phyloP scores from a whole-genome alignment of 208 protist genomes.

The Crithidia expoeki region DNA sequence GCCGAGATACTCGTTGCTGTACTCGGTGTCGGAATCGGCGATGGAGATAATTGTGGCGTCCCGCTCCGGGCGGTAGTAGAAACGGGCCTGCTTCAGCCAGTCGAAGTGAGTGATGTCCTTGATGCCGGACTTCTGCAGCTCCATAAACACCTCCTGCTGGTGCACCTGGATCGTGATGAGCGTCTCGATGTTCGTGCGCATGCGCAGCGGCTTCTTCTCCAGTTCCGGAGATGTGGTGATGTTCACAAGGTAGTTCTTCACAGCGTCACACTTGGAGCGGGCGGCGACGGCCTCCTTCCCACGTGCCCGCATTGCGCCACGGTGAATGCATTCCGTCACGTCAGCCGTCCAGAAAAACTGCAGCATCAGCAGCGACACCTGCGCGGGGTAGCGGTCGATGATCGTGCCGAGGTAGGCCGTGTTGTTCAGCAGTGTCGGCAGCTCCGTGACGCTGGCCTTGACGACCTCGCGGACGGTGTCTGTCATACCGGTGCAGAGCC shows the following conservation, averaged over 20 bases:
- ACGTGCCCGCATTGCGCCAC: slow-evolving; percentile 79
- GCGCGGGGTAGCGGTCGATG: slow-evolving; percentile 94
- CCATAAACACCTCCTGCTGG: slow-evolving; percentile 95
- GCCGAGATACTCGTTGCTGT: slow-evolving; percentile 96
- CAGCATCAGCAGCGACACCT: slow-evolving; percentile 95
- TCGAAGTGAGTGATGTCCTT: slow-evolving; percentile 93
- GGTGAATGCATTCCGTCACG: slow-evolving; percentile 93
- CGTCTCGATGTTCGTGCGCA: slow-evolving; percentile 95
- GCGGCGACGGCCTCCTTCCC: slow-evolving; percentile 77
- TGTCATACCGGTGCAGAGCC: slow-evolving; percentile 92
- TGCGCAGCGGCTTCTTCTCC: slow-evolving; percentile 83
- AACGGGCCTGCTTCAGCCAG: slow-evolving; percentile 94
- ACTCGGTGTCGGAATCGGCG: slow-evolving; percentile 94
- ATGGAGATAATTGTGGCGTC: slow-evolving; percentile 94
- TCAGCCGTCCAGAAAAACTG: slow-evolving; percentile 97
- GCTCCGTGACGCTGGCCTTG: slow-evolving; percentile 88
- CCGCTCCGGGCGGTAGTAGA: slow-evolving; percentile 93
- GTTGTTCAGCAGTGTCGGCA: slow-evolving; percentile 84
- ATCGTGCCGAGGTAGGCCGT: slow-evolving; percentile 90
- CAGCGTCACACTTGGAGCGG: slow-evolving; percentile 83
- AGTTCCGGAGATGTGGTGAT: slow-evolving; percentile 90
- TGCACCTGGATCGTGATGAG: slow-evolving; percentile 96
- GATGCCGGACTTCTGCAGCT: slow-evolving; percentile 88
- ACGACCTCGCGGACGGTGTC: slow-evolving; percentile 91
- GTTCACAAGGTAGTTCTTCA: slow-evolving; percentile 93